phyloP scores from a whole-genome alignment of 148 eudicot genomes.

The Linanthus parryae region DNA sequence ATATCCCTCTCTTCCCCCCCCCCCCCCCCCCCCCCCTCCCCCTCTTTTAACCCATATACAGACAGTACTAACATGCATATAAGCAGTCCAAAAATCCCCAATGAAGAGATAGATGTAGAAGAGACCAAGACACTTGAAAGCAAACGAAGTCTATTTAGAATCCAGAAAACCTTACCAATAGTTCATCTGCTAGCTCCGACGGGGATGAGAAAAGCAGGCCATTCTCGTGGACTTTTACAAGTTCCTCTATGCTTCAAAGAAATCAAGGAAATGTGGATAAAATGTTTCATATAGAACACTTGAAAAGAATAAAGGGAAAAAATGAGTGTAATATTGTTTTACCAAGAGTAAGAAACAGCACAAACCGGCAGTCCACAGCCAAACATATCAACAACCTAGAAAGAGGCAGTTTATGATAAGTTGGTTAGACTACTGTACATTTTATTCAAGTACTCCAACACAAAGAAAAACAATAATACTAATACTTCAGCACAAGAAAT shows the following conservation, averaged over 20 bases:
- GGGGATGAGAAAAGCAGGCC: constrained; percentile 97
- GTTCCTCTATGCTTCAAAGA: constrained; percentile 75
- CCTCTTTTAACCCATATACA: too few species aligned
- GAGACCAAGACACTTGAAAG: not conserved
- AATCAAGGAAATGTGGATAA: not conserved
- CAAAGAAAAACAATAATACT: too few species aligned
- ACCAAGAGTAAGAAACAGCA: constrained; percentile 98
- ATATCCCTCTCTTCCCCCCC: too few species aligned
- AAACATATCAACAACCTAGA: constrained; percentile 98
- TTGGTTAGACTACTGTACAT: too few species aligned
- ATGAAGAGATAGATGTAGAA: too few species aligned
- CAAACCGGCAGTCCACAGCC: constrained; percentile 99
- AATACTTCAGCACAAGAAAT: too few species aligned
- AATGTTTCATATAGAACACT: not conserved
- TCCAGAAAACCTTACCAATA: constrained; percentile 61
- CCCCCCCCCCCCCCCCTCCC: too few species aligned
- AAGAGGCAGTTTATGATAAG: constrained; percentile 5
- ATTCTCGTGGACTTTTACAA: constrained; percentile 78
- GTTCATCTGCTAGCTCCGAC: constrained; percentile 87
- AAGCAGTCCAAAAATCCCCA: too few species aligned
- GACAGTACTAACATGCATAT: too few species aligned
- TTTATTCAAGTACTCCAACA: too few species aligned
- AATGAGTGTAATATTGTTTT: constrained; percentile 11
- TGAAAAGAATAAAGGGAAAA: not conserved
- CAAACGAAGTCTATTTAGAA: constrained; percentile 43